Evolutionary conservation across 2,329 filamentous ascomycete genomes (phyloP), one percentile per base, ranked within the genome.

Genomic region (Mycogone perniciosa): DNA sequence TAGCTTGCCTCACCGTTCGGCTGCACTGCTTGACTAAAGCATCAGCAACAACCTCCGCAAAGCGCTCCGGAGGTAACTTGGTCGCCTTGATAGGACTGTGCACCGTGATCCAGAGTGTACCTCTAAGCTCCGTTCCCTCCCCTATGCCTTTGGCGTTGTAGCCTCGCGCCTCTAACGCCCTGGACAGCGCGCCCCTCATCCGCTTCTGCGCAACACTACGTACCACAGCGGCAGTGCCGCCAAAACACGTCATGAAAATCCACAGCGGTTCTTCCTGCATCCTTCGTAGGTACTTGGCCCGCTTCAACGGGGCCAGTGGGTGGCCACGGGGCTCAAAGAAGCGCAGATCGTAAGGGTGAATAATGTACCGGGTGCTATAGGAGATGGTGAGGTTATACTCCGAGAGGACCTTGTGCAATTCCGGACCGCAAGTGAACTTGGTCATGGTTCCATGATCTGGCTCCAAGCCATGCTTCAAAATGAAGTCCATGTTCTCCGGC

Each of bases 311-410:
- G 4, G 56, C 51, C 26, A 69, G 52, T 0, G 70, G 62, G 44
- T 72, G 65, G 5, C 64, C 66, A 7, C 59, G 58, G 1, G 64
- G 61, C 5, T 62, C 61, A 20, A 73, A 60, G 50, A 60, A 68
- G 5, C 56, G 56, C 10, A 67, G 54, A 48, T 71, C 61, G 50
- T 62, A 62, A 4, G 64, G 62, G 31, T 65, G 59, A 43, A 72
- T 54, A 48, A 67, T 55, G 54, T 72, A 63, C 7, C 51, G 46
- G 7, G 60, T 51, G 20, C 57, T 61, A 45, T 62, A 66, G 13
- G 56, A 57, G 6, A 69, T 37, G 2, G 48, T 55, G 45, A 62
- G 56, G 31, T 54, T 48, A 45, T 63, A 66, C 6, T 54, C 40
- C 4, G 48, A 46, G 7, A 46, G 27, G 4, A 63, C 37, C 13